Evolutionary conservation across 116 monocot species (phyloP).

Genomic region (Trichopus zeylanicus): DNA sequence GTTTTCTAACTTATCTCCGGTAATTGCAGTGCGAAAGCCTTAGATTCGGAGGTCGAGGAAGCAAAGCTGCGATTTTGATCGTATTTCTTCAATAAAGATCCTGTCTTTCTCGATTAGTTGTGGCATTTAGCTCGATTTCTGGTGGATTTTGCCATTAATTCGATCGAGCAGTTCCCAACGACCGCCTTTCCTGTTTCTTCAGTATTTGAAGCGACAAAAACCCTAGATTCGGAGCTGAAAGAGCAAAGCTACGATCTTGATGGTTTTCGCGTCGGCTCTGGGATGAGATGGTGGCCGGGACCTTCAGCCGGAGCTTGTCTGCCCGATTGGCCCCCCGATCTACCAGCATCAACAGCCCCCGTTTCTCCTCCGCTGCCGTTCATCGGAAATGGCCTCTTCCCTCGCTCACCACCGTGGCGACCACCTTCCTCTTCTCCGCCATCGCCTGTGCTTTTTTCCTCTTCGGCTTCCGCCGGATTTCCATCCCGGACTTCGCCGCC

Average conservation of each 20-base stretch:
- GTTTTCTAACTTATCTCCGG: no score
- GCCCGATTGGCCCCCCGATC: slow-evolving; percentile 32
- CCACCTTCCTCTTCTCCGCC: slow-evolving; percentile 39
- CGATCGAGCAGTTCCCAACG: no score
- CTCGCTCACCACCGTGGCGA: slow-evolving; percentile 25
- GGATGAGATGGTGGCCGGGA: slow-evolving; percentile 51
- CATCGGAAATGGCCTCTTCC: slow-evolving; percentile 43
- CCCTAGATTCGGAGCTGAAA: background rate
- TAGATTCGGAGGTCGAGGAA: no score
- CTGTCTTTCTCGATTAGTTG: background rate
- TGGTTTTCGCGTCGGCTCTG: no score
- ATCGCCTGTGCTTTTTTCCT: slow-evolving; percentile 46
- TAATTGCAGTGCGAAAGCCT: no score
- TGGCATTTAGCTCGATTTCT: no score
- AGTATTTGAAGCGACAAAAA: background rate
- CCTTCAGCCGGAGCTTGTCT: slow-evolving; percentile 40
- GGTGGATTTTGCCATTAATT: no score
- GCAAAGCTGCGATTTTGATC: no score
- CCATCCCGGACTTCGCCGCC: background rate
- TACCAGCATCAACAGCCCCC: slow-evolving; percentile 41
- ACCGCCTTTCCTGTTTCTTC: no score
- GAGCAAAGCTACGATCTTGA: background rate
- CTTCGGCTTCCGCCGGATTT: slow-evolving; percentile 25
- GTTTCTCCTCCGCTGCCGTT: slow-evolving; percentile 19
- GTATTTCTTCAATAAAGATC: background rate